These are phyloP conservation scores for Aspergillus luchuensis DNA, from an alignment of 2,329 filamentous ascomycete genomes.

Conservation along the genomic window DNA sequence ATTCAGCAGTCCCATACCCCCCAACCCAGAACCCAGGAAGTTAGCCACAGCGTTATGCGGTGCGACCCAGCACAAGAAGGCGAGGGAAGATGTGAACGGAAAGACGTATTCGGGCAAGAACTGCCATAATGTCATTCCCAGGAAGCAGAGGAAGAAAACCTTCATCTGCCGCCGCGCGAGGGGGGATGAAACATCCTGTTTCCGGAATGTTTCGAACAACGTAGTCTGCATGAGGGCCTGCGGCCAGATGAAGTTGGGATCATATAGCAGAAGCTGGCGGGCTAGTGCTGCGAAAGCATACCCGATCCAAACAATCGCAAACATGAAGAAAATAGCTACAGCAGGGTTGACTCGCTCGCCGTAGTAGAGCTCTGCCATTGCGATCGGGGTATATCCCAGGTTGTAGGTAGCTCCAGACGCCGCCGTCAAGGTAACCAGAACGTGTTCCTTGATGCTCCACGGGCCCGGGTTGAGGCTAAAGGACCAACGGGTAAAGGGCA, in stretches of 20 bases:
- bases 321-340: conserved; percentile 63
- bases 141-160: conserved; percentile 58
- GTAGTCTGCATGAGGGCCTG: conserved; percentile 59
- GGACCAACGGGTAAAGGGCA: conserved; percentile 52
- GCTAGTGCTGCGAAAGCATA: conserved; percentile 62
- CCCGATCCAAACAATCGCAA: conserved; percentile 59
- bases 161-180: conserved; percentile 57
- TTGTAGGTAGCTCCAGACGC: conserved; percentile 58
- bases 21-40: conserved; percentile 63
- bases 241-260: conserved; percentile 59
- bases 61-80: conserved; percentile 66
- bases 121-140: conserved; percentile 61
- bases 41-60: conserved; percentile 60
- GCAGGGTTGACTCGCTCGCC: conserved; percentile 54
- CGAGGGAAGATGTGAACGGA: conserved; percentile 61
- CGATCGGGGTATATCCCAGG: conserved; percentile 55
- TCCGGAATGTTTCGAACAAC: conserved; percentile 56
- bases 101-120: conserved; percentile 64
- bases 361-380: conserved; percentile 61
- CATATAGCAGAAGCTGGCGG: conserved; percentile 59
- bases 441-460: conserved; percentile 61
- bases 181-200: conserved; percentile 53
- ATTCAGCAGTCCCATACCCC: conserved; percentile 64
- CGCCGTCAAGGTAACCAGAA: conserved; percentile 58
- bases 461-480: conserved; percentile 61